Base-by-base conservation (phyloP, 805 yeast species). In the Yarrowia osloensis region DNA sequence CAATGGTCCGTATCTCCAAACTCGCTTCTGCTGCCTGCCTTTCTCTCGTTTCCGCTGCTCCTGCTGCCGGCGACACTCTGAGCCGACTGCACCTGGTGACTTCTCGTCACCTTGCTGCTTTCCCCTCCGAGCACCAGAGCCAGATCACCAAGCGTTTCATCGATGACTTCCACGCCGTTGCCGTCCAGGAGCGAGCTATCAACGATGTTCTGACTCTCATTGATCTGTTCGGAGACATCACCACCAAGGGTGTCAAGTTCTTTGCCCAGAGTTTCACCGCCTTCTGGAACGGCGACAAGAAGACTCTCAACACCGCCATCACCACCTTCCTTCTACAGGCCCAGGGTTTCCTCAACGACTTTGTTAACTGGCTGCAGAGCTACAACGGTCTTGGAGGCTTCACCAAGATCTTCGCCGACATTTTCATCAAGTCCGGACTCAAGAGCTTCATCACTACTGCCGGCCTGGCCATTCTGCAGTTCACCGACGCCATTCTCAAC, bases 381-480 rank as follows among this genome's bases (percentile, higher is more conserved):
- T 50, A 50, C 40, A 50, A 50, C 13, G 57, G 57, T 21, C 26
- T 50, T 3, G 57, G 57, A 13, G 57, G 57, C 13, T 31, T 50
- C 40, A 50, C 57, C 57, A 50, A 31, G 57, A 50, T 50, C 6
- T 50, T 50, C 8, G 59, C 42, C 42, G 42, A 52, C 29, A 22
- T 52, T 33, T 33, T 52, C 17, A 17, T 52, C 40, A 52, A 52
- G 42, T 33, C 42, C 4, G 42, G 59, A 15, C 42, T 52, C 21
- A 52, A 33, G 59, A 17, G 17, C 19, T 52, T 52, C 8, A 35
- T 52, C 17, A 33, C 57, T 7, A 29, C 39, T 7, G 40, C 40
- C 13, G 57, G 57, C 15, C 57, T 50, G 19, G 57, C 40, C 19
- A 50, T 50, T 7, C 5, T 50, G n/a, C 42, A 52, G 42, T 22